phyloP scores from a whole-genome alignment of 2,329 filamentous ascomycete species.

The Thielaviopsis punctulata region DNA sequence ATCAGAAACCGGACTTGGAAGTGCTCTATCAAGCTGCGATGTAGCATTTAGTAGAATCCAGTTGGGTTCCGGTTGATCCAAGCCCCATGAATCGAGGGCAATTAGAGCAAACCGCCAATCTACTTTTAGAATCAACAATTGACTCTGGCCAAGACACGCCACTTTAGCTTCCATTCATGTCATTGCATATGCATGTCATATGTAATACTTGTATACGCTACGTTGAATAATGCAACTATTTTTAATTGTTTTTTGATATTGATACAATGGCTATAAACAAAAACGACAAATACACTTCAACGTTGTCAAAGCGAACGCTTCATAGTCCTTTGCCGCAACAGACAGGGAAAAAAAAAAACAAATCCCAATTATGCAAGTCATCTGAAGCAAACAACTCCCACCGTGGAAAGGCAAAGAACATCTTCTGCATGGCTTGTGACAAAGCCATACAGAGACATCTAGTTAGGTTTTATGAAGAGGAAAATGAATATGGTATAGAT shows the following conservation, averaged over 20 bases:
- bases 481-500: slow-evolving; percentile 2
- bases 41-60: no score
- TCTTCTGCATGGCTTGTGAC: neutral
- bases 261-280: neutral
- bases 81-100: no score
- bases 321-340: slow-evolving; percentile 8
- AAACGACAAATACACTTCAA: neutral
- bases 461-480: neutral
- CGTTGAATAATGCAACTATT: neutral
- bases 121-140: no score
- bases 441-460: neutral
- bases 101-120: no score
- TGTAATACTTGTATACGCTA: neutral
- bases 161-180: neutral
- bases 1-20: no score
- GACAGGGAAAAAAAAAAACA: neutral
- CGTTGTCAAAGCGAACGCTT: slow-evolving; percentile 6
- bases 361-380: neutral
- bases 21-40: no score
- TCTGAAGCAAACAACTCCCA: neutral
- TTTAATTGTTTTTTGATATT: neutral
- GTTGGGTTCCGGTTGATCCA: no score
- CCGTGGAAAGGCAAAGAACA: neutral
- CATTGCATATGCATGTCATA: neutral
- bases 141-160: no score